Base-by-base conservation (phyloP, 768 basidiomycete genomes). In the Amylocystis lapponica region DNA sequence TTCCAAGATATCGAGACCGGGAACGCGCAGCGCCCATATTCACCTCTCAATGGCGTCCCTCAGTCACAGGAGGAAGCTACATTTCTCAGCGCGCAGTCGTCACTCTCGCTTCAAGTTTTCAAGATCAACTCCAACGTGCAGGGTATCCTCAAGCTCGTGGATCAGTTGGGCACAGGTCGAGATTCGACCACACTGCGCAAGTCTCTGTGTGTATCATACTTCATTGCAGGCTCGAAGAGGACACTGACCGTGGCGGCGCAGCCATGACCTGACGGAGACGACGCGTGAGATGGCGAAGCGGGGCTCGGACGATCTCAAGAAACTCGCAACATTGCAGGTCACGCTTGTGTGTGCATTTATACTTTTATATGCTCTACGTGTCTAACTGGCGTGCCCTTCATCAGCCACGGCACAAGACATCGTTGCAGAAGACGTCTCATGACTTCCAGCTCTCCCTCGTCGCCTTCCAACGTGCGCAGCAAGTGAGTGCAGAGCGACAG, bases 81-180 rank as follows among this genome's bases (percentile, higher is more conserved):
- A 3, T 97, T 95, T 62, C 66, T 74, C 9, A 72, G 70, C 25
- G 68, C 94, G 13, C 91, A 92, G 58, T 80, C 78, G 3, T 88
- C 88, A 12, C 65, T 92, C 47, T 86, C 86, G 1, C 74, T 98
- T 5, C 94, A 98, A 62, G 90, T 95, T 45, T 97, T 98, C 83
- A 98, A 98, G 78, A 92, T 98, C 70, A 94, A 95, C 56, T 79
- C 89, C 46, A 99, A 99, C 65, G 92, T 97, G 3, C 90, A 95
- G 57, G 95, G 89, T 13, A 94, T 99, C 37, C 64, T 91, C 54
- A 90, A 89, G 65, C 75, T 93, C n/a, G 90, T 98, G n/a, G 93
- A 98, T 58, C 88, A 94, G 62, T 76, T 99, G 1, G 95, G 95
- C 4, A 90, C 86, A 0, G 68, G 68, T 25, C 80, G 81, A 56